phyloP scores from a whole-genome alignment of 176 grass and related monocot species.

The Bonia amplexicaulis region DNA sequence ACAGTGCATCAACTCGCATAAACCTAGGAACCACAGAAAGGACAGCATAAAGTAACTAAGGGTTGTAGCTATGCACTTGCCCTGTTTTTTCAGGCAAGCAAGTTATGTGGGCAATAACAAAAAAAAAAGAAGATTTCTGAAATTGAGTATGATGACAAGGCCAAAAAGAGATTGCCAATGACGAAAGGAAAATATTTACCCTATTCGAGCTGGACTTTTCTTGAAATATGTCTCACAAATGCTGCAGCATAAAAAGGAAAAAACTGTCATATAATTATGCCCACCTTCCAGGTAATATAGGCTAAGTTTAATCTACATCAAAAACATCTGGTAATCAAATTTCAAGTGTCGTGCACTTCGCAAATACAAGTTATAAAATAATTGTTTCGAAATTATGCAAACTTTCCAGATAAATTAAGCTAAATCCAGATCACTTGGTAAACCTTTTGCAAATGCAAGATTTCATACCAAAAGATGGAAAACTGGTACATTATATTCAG shows the following conservation, averaged over 20 bases:
- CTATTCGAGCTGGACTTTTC: slow-evolving; percentile 79
- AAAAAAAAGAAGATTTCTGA: neutral
- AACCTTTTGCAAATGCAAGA: neutral
- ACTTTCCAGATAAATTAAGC: neutral
- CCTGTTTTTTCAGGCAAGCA: neutral
- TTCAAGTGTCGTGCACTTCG: neutral
- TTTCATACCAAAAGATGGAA: neutral
- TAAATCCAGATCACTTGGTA: neutral
- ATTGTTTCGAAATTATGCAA: neutral
- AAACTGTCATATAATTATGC: slow-evolving; percentile 9
- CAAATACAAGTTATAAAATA: neutral
- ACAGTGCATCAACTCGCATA: slow-evolving; percentile 86
- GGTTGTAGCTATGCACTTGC: neutral
- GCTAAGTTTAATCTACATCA: neutral
- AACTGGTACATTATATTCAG: neutral
- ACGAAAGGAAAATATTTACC: slow-evolving; percentile 44
- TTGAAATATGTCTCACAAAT: slow-evolving; percentile 99
- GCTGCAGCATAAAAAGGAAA: slow-evolving; percentile 42
- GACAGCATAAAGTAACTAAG: slow-evolving; percentile 7
- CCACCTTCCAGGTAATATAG: neutral
- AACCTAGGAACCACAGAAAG: slow-evolving; percentile 50
- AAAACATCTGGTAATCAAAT: neutral
- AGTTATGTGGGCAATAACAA: neutral
- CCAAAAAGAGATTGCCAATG: neutral
- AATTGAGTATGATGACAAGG: slow-evolving; percentile 12